Evolutionary conservation across 2,329 filamentous ascomycete species (phyloP), one percentile per base, ranked within the genome.

Genomic region (Penicillium oxalicum): DNA sequence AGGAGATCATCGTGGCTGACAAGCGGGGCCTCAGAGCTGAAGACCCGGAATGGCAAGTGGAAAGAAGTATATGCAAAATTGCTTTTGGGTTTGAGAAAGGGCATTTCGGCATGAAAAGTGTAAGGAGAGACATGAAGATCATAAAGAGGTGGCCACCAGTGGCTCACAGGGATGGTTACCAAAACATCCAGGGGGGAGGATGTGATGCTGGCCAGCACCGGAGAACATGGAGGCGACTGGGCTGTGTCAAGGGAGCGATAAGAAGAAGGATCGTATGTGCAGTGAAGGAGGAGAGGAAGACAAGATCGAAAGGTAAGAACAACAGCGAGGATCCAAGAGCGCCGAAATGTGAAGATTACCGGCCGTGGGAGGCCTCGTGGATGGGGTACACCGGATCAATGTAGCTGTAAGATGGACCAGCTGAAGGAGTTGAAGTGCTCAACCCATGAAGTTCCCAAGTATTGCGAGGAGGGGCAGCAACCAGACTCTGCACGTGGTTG

Each of bases 391-490:
- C 59, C 7, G 63, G 61, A 35, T 66, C 58, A 51, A 69, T 47
- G 47, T 69, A 70, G 38, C 51, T 59, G 45, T 68, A 69, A 49
- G 67, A 53, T 4, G 61, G 48, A 12, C 58, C 62, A 6, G 61
- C 63, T 12, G 64, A 57, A 3, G 65, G 55, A 45, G 60, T 49
- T 11, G 59, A 48, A 39, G 61, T 55, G 28, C 63, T 54, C 29
- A 67, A 64, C 7, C 57, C 45, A 36, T 65, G 65, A 51, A 69
- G 63, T 5, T 74, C 69, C 69, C 71, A 74, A 3, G 66, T 60
- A 28, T 57, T 46, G 26, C 70, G 63, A 11, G 57, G 61, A 38
- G 61, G 58, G 4, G 70, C 58, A n/a, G 65, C 61, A 37, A 60
- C 53, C 50, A 68, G 58, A 8, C 59, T 50, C 29, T 64, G 55